These are phyloP conservation scores for Pinus taeda DNA, from an alignment of 75 land plant genomes.

Conservation along the genomic window DNA sequence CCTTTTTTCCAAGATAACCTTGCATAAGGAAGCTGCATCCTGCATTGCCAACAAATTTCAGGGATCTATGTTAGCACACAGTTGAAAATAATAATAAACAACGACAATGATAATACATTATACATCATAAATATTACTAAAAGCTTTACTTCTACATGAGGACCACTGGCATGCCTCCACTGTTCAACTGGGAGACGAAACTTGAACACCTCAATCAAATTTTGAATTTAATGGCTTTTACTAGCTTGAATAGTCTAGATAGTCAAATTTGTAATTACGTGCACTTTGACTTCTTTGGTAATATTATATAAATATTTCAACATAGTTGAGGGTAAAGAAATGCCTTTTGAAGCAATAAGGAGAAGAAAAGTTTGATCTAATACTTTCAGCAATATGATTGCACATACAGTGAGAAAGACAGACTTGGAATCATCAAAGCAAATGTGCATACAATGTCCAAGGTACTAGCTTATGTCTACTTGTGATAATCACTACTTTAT, in stretches of 20 bases:
- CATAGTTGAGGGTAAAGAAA: too few species aligned
- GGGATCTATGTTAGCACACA: neutral
- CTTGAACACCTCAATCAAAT: neutral
- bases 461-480: too few species aligned
- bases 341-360: too few species aligned
- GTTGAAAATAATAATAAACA: neutral
- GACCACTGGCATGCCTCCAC: neutral
- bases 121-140: neutral
- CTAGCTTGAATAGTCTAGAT: neutral
- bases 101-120: neutral
- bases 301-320: too few species aligned
- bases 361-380: too few species aligned
- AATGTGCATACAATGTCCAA: too few species aligned
- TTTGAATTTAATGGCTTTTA: neutral
- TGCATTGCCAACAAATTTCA: slow-evolving; percentile 15
- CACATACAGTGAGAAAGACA: too few species aligned
- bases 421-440: too few species aligned
- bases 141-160: neutral
- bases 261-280: neutral
- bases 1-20: slow-evolving; percentile 68
- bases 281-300: too few species aligned
- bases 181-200: neutral
- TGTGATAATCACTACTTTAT: too few species aligned
- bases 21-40: slow-evolving; percentile 95
- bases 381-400: too few species aligned